Percentiles rank a stretch among this genome's conserved stretches.
Conservation (phyloP, 768 basidiomycete species). For the Lepiota brunneoincarnata region DNA sequence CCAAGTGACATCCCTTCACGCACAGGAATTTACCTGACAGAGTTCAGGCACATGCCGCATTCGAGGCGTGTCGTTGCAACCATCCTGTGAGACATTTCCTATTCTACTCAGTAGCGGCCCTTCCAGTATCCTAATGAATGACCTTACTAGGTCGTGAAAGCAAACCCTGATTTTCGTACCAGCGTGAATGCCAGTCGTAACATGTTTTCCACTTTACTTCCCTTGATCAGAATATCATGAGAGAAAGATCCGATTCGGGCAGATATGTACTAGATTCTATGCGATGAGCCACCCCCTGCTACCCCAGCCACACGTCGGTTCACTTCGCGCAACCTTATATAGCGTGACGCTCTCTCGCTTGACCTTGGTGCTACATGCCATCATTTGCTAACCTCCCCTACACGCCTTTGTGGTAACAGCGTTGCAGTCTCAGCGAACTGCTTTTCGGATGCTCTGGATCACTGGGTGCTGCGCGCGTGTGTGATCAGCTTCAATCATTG, state of each 20-base stretch:
- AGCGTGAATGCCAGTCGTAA: not conserved
- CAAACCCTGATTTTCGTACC: not conserved
- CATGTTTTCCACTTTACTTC: not conserved
- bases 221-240: not conserved
- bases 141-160: not conserved
- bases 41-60: conserved; percentile 73
- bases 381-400: too few species aligned
- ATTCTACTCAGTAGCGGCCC: not conserved
- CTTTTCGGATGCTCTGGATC: not conserved
- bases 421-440: too few species aligned
- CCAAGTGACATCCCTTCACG: not conserved
- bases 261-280: too few species aligned
- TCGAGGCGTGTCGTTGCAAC: conserved; percentile 75
- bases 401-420: too few species aligned
- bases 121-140: not conserved
- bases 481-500: too few species aligned
- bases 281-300: not conserved
- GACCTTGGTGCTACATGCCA: too few species aligned
- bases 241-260: conserved; percentile 1
- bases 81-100: conserved; percentile 52
- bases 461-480: not conserved
- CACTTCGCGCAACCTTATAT: too few species aligned
- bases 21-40: conserved; percentile 81
- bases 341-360: too few species aligned
- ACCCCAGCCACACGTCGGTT: too few species aligned